These are phyloP conservation scores for Corchorus olitorius DNA, from an alignment of 345 rosid genomes.

Conservation along the genomic window DNA sequence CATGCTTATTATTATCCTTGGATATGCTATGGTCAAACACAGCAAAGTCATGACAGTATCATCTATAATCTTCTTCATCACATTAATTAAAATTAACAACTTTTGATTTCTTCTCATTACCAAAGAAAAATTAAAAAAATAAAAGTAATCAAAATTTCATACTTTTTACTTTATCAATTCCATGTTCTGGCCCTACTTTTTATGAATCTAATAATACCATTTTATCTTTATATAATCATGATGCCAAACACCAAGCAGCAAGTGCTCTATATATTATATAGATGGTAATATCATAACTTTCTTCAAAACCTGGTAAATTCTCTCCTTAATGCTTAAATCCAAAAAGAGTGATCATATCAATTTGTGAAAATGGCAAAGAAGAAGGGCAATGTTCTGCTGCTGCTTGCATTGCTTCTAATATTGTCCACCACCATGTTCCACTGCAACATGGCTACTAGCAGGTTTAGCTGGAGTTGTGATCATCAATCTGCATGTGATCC, in stretches of 20 bases:
- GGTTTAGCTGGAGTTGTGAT: constrained; percentile 8
- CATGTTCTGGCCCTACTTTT: constrained; percentile 13
- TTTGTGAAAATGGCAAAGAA: constrained; percentile 18
- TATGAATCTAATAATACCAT: constrained; percentile 1
- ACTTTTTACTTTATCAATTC: constrained; percentile 2
- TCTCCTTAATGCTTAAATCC: not conserved
- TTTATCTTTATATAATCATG: constrained; percentile 21
- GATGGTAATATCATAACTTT: not conserved
- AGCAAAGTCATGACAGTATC: not conserved
- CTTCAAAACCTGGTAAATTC: not conserved
- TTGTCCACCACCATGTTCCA: constrained; percentile 8
- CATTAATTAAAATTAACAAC: not conserved
- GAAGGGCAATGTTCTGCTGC: constrained; percentile 11
- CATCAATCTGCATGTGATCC: not conserved
- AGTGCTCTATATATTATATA: constrained; percentile 16
- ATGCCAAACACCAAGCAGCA: constrained; percentile 1
- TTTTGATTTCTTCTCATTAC: not conserved
- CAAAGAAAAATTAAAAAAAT: not conserved
- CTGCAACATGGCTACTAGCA: not conserved
- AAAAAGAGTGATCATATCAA: no score
- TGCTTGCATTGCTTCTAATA: not conserved
- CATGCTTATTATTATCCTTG: not conserved
- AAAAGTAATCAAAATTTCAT: not conserved
- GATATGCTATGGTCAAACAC: not conserved
- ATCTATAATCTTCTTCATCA: not conserved